Evolutionary conservation across 1,284 basidiomycete genomes (phyloP).

Genomic region (Moniliophthora roreri): DNA sequence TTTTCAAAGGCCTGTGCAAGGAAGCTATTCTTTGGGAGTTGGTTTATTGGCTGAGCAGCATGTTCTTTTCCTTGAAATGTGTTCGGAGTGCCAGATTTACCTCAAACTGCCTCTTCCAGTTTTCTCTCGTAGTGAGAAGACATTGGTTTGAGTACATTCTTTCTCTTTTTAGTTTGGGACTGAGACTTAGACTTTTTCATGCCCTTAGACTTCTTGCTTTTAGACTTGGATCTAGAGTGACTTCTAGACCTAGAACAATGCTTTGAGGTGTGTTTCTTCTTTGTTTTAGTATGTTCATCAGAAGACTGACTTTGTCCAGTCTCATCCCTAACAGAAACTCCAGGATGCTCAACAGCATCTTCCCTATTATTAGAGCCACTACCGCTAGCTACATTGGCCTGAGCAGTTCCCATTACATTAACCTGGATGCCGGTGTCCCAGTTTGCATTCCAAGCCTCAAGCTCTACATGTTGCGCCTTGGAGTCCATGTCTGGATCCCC

Average conservation of each 20-base stretch:
- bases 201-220: neutral
- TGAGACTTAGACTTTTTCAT: no score
- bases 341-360: neutral
- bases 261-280: neutral
- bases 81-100: neutral
- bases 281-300: neutral
- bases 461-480: no score
- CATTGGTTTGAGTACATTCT: neutral
- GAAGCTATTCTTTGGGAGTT: conserved; percentile 1
- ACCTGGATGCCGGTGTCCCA: no score
- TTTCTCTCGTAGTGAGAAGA: neutral
- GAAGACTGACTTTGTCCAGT: neutral
- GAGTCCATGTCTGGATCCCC: no score
- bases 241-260: no score
- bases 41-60: neutral
- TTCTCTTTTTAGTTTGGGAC: no score
- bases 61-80: neutral
- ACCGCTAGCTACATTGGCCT: no score
- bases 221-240: neutral
- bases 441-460: no score
- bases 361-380: neutral
- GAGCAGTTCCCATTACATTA: no score
- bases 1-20: neutral
- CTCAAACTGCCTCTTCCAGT: neutral
- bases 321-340: neutral